phyloP scores from a whole-genome alignment of 2,329 filamentous ascomycete species.

The Zymoseptoria crescenta region DNA sequence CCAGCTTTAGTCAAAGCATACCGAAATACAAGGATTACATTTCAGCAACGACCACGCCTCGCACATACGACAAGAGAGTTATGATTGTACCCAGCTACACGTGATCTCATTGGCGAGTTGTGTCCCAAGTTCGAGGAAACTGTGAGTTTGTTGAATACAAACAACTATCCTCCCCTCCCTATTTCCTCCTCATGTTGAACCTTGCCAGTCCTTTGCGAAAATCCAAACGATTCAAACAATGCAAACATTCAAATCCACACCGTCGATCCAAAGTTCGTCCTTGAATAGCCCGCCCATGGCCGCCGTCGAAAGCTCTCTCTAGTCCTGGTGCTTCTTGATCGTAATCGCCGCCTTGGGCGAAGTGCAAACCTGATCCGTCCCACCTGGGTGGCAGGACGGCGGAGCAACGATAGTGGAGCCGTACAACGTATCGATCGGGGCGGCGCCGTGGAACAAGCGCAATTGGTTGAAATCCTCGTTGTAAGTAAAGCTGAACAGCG shows the following conservation, averaged over 20 bases:
- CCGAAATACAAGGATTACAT: not conserved
- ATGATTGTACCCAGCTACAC: no score
- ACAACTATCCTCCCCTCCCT: not conserved
- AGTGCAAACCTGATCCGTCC: not conserved
- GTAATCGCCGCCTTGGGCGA: no score
- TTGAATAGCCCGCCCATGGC: not conserved
- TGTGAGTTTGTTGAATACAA: not conserved
- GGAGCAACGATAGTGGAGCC: slow-evolving; percentile 1
- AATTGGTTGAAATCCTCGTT: slow-evolving; percentile 1
- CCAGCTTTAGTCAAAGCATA: no score
- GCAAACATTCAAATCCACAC: no score
- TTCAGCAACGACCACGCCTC: not conserved
- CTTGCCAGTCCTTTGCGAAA: not conserved
- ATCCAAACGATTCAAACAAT: not conserved
- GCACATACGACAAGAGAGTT: not conserved
- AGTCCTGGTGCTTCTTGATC: not conserved
- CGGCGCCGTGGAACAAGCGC: slow-evolving; percentile 7
- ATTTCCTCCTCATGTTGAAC: not conserved
- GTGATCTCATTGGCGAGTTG: not conserved
- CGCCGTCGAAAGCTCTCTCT: not conserved
- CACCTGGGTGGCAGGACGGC: slow-evolving; percentile 5
- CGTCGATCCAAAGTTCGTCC: not conserved
- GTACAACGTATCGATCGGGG: not conserved
- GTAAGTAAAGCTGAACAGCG: slow-evolving; percentile 7
- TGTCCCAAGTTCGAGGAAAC: not conserved